A percentile compares a stretch with the other conserved stretches of the same genome.
These are phyloP conservation scores for Tolypocladium ophioglossoides DNA, from an alignment of 2,329 filamentous ascomycete species.

Conservation along the genomic window DNA sequence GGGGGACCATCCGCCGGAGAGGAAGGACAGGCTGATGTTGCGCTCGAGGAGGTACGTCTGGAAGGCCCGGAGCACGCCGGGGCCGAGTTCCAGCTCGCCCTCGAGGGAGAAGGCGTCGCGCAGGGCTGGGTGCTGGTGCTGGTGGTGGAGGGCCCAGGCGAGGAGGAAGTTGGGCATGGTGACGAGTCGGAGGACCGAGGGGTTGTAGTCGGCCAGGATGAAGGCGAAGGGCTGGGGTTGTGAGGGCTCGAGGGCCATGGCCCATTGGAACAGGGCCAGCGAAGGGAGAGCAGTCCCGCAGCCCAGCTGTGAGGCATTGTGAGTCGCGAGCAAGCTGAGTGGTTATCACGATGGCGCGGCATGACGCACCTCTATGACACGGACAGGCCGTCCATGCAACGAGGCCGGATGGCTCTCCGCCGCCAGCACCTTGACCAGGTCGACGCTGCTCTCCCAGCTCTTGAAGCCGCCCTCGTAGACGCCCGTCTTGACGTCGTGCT, in stretches of 20 bases:
- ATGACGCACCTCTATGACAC: conserved; percentile 46
- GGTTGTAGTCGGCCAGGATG: conserved; percentile 70
- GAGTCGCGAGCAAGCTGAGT: conserved; percentile 3
- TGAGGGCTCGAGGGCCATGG: conserved; percentile 20
- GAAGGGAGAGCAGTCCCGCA: conserved; percentile 70
- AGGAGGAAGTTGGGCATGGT: conserved; percentile 71
- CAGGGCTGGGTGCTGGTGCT: conserved; percentile 23
- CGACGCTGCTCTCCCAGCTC: conserved; percentile 79
- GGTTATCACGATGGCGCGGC: too few species aligned
- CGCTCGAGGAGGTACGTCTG: conserved; percentile 35
- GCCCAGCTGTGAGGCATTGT: conserved; percentile 45
- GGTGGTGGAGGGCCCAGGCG: conserved; percentile 47
- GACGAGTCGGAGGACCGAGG: conserved; percentile 64
- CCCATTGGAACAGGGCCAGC: conserved; percentile 59
- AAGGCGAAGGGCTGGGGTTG: conserved; percentile 37
- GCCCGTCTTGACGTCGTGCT: conserved; percentile 67
- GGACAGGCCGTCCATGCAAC: conserved; percentile 23
- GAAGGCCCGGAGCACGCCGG: conserved; percentile 49
- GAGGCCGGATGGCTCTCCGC: conserved; percentile 25
- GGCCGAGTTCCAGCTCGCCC: conserved; percentile 54
- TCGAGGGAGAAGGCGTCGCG: conserved; percentile 36
- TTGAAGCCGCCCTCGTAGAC: conserved; percentile 85
- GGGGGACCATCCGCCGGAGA: conserved; percentile 66
- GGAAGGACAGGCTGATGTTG: conserved; percentile 49
- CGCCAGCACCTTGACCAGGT: conserved; percentile 60